A percentile compares a stretch with the other conserved stretches of the same genome.
phyloP scores from a whole-genome alignment of 768 basidiomycete genomes.

The Tricholoma bakamatsutake region DNA sequence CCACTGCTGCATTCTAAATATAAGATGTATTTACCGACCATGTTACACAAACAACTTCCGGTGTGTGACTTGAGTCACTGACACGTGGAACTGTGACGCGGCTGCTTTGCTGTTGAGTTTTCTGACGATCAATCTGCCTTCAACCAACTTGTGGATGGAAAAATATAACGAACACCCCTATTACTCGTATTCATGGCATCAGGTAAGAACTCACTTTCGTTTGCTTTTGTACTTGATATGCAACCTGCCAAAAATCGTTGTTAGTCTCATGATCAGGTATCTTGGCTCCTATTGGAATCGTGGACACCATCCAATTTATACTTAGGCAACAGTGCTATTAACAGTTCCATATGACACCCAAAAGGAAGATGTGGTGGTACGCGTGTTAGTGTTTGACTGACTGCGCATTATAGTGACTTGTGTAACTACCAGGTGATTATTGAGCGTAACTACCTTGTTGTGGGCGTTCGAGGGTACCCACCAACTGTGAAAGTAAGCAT shows the following conservation, averaged over 20 bases:
- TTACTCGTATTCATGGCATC: slow-evolving; percentile 78
- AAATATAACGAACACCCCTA: slow-evolving; percentile 33
- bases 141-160: slow-evolving; percentile 27
- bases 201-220: slow-evolving; percentile 41
- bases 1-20: slow-evolving; percentile 17
- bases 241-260: slow-evolving; percentile 8
- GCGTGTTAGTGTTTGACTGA: not conserved
- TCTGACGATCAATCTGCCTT: not conserved
- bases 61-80: not conserved
- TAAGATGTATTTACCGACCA: too few species aligned
- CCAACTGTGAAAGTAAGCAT: slow-evolving; percentile 65
- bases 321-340: slow-evolving; percentile 69
- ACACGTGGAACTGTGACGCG: not conserved
- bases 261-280: slow-evolving; percentile 86
- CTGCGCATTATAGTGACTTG: not conserved
- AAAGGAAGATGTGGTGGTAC: slow-evolving; percentile 65
- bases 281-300: slow-evolving; percentile 10
- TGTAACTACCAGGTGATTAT: slow-evolving; percentile 51
- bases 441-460: slow-evolving; percentile 65
- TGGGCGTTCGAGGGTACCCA: slow-evolving; percentile 63
- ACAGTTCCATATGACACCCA: slow-evolving; percentile 67
- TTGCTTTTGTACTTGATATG: slow-evolving; percentile 11
- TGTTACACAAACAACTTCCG: too few species aligned
- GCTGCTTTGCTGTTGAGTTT: not conserved
- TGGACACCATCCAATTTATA: slow-evolving; percentile 9